These are phyloP conservation scores for Bremia lactucae DNA, from an alignment of 352 stramenopile species.

Conservation along the genomic window DNA sequence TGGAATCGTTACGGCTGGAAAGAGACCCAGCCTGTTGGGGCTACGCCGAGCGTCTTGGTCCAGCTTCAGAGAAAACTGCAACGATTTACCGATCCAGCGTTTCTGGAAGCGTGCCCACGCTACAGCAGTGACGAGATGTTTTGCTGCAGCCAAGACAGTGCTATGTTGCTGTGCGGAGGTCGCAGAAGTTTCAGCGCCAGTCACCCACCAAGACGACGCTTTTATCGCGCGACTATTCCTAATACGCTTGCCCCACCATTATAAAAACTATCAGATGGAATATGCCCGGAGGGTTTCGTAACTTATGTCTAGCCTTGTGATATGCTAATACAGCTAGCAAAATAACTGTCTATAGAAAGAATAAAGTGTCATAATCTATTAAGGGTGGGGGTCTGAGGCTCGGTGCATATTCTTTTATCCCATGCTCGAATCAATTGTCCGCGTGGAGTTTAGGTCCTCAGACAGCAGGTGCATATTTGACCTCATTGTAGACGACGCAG, in stretches of 20 bases:
- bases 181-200: constrained; percentile 10
- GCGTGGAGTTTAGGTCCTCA: constrained; percentile 15
- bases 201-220: constrained; percentile 31
- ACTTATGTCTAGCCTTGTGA: constrained; percentile 19
- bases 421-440: constrained; percentile 6
- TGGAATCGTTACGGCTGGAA: constrained; percentile 69
- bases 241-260: constrained; percentile 16
- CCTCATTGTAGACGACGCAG: constrained; percentile 49
- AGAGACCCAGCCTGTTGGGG: constrained; percentile 35
- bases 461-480: constrained; percentile 40
- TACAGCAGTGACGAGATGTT: constrained; percentile 22
- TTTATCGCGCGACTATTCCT: constrained; percentile 35
- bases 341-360: neutral
- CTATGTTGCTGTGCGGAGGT: constrained; percentile 5
- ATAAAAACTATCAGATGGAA: constrained; percentile 9
- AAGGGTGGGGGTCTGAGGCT: neutral
- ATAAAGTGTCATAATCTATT: neutral
- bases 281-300: constrained; percentile 15
- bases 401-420: constrained; percentile 3
- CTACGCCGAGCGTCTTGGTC: constrained; percentile 24
- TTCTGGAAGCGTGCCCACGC: constrained; percentile 1
- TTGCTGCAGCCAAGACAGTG: constrained; percentile 17
- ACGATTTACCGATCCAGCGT: constrained; percentile 1
- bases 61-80: constrained; percentile 28
- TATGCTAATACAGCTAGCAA: constrained; percentile 3